Conservation (phyloP, 352 stramenopile species). For the Pseudoperonospora humuli region DNA sequence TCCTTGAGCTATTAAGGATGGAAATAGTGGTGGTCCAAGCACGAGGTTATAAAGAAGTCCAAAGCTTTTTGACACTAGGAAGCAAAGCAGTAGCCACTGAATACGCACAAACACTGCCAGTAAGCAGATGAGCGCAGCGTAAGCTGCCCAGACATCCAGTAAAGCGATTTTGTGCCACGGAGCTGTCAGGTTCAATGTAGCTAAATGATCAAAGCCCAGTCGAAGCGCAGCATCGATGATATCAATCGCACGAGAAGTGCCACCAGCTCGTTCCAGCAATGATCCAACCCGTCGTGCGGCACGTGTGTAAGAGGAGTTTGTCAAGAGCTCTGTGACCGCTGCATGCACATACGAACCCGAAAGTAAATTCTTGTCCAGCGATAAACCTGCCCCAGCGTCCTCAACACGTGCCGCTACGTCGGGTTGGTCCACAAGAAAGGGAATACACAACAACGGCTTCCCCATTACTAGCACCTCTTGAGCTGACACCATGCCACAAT, state of each 20-base stretch:
- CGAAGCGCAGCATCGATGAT: constrained; percentile 61
- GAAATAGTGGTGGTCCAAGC: constrained; percentile 25
- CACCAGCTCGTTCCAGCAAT: constrained; percentile 52
- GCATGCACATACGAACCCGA: constrained; percentile 44
- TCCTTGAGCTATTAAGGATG: constrained; percentile 15
- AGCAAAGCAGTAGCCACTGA: constrained; percentile 64
- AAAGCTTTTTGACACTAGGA: constrained; percentile 40
- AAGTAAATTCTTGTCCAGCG: constrained; percentile 69
- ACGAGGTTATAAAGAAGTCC: constrained; percentile 32
- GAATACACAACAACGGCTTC: constrained; percentile 82
- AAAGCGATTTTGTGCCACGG: constrained; percentile 76
- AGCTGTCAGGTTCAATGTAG: constrained; percentile 52
- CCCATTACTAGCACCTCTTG: constrained; percentile 72
- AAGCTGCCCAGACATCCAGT: constrained; percentile 77
- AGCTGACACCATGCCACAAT: constrained; percentile 81
- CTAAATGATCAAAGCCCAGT: constrained; percentile 50
- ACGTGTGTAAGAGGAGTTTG: constrained; percentile 37
- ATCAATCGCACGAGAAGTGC: constrained; percentile 49
- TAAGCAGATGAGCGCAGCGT: constrained; percentile 60
- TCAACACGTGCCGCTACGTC: constrained; percentile 74
- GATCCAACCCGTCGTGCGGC: constrained; percentile 43
- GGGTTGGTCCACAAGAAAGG: constrained; percentile 83
- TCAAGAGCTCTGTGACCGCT: constrained; percentile 38
- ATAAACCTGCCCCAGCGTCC: constrained; percentile 60
- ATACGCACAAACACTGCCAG: constrained; percentile 52